Conservation (phyloP, 306 rosid genomes). For the Carpinus fangiana region DNA sequence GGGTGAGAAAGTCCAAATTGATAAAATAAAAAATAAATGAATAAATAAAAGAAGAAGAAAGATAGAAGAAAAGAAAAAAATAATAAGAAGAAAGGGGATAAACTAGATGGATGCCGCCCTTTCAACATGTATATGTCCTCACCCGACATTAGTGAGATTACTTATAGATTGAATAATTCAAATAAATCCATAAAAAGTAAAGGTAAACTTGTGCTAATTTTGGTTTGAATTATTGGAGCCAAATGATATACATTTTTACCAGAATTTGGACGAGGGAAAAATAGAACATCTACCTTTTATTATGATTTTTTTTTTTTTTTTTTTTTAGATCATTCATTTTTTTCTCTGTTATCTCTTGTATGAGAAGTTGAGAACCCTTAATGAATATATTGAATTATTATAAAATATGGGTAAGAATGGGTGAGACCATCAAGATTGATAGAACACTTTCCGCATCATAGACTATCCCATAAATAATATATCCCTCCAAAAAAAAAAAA, state of each 20-base stretch:
- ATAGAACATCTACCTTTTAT: not conserved
- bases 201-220: not conserved
- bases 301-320: too few relatives aligned
- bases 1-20: not conserved
- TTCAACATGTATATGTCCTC: not conserved
- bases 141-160: not conserved
- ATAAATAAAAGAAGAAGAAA: not conserved
- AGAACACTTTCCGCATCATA: not conserved
- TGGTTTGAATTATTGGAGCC: too few relatives aligned
- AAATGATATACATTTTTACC: too few relatives aligned
- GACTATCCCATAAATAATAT: not conserved
- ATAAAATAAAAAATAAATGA: not conserved
- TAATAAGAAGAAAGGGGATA: not conserved
- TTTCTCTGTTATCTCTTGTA: not conserved
- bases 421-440: not conserved
- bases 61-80: not conserved
- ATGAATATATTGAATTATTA: too few relatives aligned
- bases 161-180: not conserved
- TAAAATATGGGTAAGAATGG: not conserved
- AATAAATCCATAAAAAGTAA: not conserved
- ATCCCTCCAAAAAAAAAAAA: too few relatives aligned
- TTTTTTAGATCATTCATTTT: too few relatives aligned
- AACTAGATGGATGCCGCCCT: not conserved
- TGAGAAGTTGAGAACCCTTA: too few relatives aligned
- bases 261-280: not conserved